Base-by-base conservation (phyloP, 1,139 yeast species). In the Wickerhamiella infanticola region DNA sequence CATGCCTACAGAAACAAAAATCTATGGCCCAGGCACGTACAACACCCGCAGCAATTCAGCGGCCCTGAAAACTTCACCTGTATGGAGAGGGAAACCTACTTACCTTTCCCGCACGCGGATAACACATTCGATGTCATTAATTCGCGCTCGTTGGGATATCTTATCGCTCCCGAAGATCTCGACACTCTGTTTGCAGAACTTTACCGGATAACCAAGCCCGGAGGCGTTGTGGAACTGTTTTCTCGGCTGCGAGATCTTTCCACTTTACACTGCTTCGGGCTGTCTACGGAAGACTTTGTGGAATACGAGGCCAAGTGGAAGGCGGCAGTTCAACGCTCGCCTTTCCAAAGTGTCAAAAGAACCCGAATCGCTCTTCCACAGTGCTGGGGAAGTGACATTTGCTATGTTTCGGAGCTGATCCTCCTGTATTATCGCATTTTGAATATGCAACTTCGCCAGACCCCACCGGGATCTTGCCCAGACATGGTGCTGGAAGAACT, bases 131-230 rank as follows among this genome's bases (percentile, higher is more conserved):
- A 65, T 23, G 56, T 63, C 4, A 55, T 59, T 29, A 47, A 60
- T 38, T 60, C 66, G 33, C 60, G 64, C 45, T 54, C 61, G 27
- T 42, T 66, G 43, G 64, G 63, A 65, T 56, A 57, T 46, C 48
- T 56, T 35, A 42, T 65, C 24, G 54, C 50, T 35, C 46, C 46
- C 11, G 53, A 55, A 13, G 65, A 65, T 26, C 64, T 68, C 68
- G 59, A 52, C 3, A 57, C 55, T 1, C 65, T 62, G 0, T 53
- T 70, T 26, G 50, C 54, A 13, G 74, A 70, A 46, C 46, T 68
- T 27, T 47, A 49, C 40, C 55, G 75, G 39, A 63, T 68, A 3
- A 55, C 65, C 26, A 63, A 65, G 47, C 69, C 69, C 1, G 64
- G 65, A 7, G 74, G 73, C 0, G 62, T 57, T 42, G 51, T 67